Evolutionary conservation across 345 rosid genomes (phyloP).

Genomic region (Eucalyptus polyanthemos): DNA sequence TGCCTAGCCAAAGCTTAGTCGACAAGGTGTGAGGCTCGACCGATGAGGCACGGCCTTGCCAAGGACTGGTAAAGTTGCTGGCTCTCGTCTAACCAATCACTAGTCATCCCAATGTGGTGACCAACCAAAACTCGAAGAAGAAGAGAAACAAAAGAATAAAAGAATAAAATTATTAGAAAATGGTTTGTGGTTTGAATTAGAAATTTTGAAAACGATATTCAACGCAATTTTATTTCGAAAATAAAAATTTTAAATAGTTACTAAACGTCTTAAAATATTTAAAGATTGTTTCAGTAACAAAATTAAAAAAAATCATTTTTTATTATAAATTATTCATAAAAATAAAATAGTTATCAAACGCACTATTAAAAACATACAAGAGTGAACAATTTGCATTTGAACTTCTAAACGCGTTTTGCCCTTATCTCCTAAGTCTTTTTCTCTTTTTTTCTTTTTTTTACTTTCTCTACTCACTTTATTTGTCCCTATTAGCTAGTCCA

Average conservation of each 20-base stretch:
- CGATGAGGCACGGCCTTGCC: fast-evolving
- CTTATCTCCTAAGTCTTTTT: neutral
- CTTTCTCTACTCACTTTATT: neutral
- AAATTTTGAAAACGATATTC: fast-evolving
- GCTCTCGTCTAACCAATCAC: too few species aligned
- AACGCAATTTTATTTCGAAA: fast-evolving
- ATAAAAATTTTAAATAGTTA: fast-evolving
- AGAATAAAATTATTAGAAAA: fast-evolving
- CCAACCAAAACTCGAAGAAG: too few species aligned
- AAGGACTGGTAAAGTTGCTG: fast-evolving
- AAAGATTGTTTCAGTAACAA: fast-evolving
- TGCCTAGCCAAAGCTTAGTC: fast-evolving
- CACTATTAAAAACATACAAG: fast-evolving
- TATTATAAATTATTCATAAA: fast-evolving
- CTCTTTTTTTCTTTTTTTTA: fast-evolving
- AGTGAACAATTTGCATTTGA: too few species aligned
- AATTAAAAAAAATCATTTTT: too few species aligned
- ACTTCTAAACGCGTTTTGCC: neutral
- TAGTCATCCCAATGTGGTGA: fast-evolving
- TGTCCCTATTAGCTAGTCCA: neutral
- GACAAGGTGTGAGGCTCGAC: too few species aligned
- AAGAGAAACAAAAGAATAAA: too few species aligned
- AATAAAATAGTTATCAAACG: fast-evolving
- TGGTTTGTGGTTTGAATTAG: fast-evolving
- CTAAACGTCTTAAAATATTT: fast-evolving